These are phyloP conservation scores for Trichosporon inkin DNA, from an alignment of 1,284 basidiomycete genomes.

Conservation along the genomic window DNA sequence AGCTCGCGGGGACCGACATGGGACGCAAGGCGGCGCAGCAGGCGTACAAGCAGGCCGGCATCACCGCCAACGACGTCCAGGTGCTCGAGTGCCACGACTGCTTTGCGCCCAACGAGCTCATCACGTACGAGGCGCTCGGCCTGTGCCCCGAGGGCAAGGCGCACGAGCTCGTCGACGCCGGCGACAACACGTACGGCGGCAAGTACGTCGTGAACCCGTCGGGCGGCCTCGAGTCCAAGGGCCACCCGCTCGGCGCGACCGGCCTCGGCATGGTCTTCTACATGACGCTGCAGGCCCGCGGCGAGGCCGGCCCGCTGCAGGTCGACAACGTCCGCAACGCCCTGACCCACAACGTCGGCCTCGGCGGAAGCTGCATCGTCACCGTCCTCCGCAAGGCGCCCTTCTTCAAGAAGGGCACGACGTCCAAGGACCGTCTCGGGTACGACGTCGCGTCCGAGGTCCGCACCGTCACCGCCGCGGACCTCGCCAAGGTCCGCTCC, in stretches of 20 bases:
- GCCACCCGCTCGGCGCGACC: slow-evolving; percentile 25
- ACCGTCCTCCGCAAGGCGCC: slow-evolving; percentile 21
- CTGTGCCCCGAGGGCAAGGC: slow-evolving; percentile 18
- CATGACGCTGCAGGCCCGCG: slow-evolving; percentile 24
- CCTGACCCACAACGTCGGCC: slow-evolving; percentile 23
- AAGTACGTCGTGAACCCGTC: slow-evolving; percentile 26
- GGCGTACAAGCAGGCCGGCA: slow-evolving; percentile 21
- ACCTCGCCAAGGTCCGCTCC: slow-evolving; percentile 21
- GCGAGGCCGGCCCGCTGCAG: slow-evolving; percentile 22
- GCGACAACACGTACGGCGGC: slow-evolving; percentile 26
- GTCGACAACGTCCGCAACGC: slow-evolving; percentile 22
- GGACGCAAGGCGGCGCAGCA: slow-evolving; percentile 15
- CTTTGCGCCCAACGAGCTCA: slow-evolving; percentile 27
- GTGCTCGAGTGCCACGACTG: slow-evolving; percentile 28
- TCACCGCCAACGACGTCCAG: slow-evolving; percentile 21
- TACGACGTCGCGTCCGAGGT: slow-evolving; percentile 22
- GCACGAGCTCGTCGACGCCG: slow-evolving; percentile 20
- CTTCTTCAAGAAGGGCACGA: slow-evolving; percentile 20
- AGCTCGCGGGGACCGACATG: slow-evolving; percentile 24
- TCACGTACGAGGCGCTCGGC: slow-evolving; percentile 23
- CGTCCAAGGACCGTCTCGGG: slow-evolving; percentile 14
- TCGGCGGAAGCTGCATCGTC: slow-evolving; percentile 22
- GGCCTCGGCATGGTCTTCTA: slow-evolving; percentile 28
- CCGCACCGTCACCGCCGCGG: slow-evolving; percentile 15
- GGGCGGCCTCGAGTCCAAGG: slow-evolving; percentile 25